Conservation (phyloP, 495 filamentous ascomycete genomes). For the Daldinia caldariorum region DNA sequence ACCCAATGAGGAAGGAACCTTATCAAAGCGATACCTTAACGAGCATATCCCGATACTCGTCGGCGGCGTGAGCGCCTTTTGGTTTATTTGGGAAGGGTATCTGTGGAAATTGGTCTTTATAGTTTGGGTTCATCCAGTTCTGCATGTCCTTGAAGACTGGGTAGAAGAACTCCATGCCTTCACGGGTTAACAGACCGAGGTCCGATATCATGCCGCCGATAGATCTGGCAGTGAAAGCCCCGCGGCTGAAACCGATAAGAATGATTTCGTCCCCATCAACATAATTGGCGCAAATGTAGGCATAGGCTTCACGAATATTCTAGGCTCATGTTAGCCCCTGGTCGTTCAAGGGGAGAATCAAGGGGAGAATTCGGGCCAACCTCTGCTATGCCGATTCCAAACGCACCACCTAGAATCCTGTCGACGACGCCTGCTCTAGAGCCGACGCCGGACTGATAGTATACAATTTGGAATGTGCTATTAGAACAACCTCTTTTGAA, state of each 20-base stretch:
- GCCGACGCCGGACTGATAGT: constrained; percentile 64
- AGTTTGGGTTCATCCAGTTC: constrained; percentile 62
- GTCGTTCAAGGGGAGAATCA: not conserved
- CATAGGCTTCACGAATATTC: constrained; percentile 73
- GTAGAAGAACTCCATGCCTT: constrained; percentile 70
- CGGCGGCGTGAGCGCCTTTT: constrained; percentile 50
- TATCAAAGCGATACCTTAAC: constrained; percentile 39
- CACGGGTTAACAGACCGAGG: constrained; percentile 70
- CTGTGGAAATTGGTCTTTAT: constrained; percentile 65
- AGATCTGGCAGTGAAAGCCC: constrained; percentile 75
- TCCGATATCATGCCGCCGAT: constrained; percentile 70
- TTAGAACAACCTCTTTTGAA: constrained; percentile 50
- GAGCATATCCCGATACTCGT: constrained; percentile 49
- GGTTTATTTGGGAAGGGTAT: constrained; percentile 69
- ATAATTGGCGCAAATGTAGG: constrained; percentile 74
- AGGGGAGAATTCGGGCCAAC: constrained; percentile 35
- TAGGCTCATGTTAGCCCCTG: constrained; percentile 40
- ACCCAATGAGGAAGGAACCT: constrained; percentile 41
- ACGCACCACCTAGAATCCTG: constrained; percentile 60
- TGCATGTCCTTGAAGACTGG: constrained; percentile 72
- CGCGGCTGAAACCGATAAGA: constrained; percentile 75
- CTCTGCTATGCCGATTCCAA: constrained; percentile 59
- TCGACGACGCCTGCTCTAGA: constrained; percentile 56
- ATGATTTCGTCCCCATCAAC: constrained; percentile 74
- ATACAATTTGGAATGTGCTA: constrained; percentile 57